phyloP scores from a whole-genome alignment of 2,329 filamentous ascomycete species.

The Paecilomyces formosus region DNA sequence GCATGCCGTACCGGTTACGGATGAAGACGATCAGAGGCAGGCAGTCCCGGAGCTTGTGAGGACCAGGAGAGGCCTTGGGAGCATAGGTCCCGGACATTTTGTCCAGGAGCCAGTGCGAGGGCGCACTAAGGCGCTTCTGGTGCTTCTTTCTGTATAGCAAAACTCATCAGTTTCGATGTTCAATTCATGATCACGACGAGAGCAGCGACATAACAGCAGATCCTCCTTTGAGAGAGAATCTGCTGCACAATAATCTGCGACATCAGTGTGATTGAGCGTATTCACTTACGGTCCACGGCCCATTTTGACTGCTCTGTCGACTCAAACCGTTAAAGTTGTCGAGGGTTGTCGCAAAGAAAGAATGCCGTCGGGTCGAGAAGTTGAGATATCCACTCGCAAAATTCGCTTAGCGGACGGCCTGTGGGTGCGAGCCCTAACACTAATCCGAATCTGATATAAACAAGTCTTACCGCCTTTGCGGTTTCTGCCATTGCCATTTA shows the following conservation, averaged over 20 bases:
- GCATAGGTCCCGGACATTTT: constrained; percentile 90
- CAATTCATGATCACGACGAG: constrained; percentile 4
- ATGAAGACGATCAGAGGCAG: constrained; percentile 98
- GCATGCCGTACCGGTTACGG: constrained; percentile 54
- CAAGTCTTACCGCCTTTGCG: background rate
- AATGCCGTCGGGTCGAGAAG: constrained; percentile 11
- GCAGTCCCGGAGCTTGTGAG: constrained; percentile 99
- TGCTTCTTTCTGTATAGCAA: constrained; percentile 76
- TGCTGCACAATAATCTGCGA: background rate
- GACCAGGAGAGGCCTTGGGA: constrained; percentile 68
- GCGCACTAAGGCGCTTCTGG: constrained; percentile 98
- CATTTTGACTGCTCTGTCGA: constrained; percentile 43
- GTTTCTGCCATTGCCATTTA: background rate
- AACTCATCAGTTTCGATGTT: constrained; percentile 5
- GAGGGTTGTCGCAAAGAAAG: constrained; percentile 24
- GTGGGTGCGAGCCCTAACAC: constrained; percentile 22
- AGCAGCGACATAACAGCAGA: background rate
- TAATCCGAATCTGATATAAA: constrained; percentile 18
- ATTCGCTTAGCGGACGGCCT: constrained; percentile 26
- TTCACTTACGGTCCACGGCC: constrained; percentile 52
- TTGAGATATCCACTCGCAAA: constrained; percentile 12
- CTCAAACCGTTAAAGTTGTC: constrained; percentile 29
- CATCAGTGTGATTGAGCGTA: background rate
- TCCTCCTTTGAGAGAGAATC: background rate
- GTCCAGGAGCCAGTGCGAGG: constrained; percentile 99